These are phyloP conservation scores for Avena insularis DNA, from an alignment of 176 grass and related monocot species.

Conservation along the genomic window DNA sequence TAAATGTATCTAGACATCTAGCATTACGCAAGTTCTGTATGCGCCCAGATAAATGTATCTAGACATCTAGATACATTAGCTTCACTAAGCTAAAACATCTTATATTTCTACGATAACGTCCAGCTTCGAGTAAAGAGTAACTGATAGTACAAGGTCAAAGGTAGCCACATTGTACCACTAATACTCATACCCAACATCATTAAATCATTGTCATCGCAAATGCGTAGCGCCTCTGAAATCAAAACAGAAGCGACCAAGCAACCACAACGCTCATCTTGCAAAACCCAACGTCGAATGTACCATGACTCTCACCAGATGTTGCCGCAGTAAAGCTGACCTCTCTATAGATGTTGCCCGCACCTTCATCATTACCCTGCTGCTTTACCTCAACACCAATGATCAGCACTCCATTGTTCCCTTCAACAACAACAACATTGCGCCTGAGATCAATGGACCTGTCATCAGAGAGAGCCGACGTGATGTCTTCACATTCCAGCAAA, in stretches of 20 bases:
- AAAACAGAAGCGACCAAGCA: not conserved
- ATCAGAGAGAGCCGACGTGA: not conserved
- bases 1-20: too few species aligned
- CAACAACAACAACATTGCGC: not conserved
- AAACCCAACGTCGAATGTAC: not conserved
- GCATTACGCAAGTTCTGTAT: too few species aligned
- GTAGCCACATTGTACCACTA: not conserved
- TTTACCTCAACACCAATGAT: not conserved
- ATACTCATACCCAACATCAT: not conserved
- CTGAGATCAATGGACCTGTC: not conserved
- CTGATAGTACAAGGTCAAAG: not conserved
- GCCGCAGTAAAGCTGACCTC: not conserved
- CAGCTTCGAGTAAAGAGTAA: too few species aligned
- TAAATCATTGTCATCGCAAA: not conserved
- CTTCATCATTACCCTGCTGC: not conserved
- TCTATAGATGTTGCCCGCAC: not conserved
- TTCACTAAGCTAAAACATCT: too few species aligned
- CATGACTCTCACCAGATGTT: not conserved
- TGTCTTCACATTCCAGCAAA: not conserved
- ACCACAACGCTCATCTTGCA: slow-evolving; percentile 8
- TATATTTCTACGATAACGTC: too few species aligned
- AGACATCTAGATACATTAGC: too few species aligned
- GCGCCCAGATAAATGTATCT: too few species aligned
- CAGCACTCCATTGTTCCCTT: not conserved
- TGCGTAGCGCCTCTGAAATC: not conserved